These are phyloP conservation scores for Chaetomium tenue DNA, from an alignment of 495 filamentous ascomycete species.

Conservation along the genomic window DNA sequence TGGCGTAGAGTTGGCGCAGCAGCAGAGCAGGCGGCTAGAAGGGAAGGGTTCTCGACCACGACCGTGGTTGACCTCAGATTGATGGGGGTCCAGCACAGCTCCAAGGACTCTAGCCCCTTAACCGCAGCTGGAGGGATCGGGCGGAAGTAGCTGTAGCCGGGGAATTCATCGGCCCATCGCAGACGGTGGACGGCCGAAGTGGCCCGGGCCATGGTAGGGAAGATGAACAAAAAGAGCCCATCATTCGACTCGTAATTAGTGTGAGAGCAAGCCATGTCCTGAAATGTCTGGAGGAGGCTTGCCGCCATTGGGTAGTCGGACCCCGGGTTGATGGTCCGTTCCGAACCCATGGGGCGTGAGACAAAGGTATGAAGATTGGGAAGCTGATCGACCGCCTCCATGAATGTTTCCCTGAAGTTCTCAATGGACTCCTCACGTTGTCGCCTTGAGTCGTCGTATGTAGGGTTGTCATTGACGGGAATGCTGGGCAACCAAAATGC, in stretches of 20 bases:
- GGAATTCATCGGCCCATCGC: slow-evolving; percentile 17
- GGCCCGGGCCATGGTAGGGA: slow-evolving; percentile 17
- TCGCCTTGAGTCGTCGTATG: not conserved
- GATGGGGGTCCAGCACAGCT: not conserved
- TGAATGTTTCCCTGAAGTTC: not conserved
- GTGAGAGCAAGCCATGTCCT: no score
- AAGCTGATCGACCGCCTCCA: slow-evolving; percentile 15
- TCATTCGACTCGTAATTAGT: slow-evolving; percentile 7
- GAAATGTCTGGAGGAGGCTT: no score
- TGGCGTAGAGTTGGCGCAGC: slow-evolving; percentile 8
- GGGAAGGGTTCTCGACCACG: no score
- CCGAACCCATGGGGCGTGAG: slow-evolving; percentile 14
- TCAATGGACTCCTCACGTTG: not conserved
- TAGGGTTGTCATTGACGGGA: not conserved
- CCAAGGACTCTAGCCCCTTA: not conserved
- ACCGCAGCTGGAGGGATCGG: not conserved
- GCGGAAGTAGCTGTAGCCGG: slow-evolving; percentile 10
- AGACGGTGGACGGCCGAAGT: slow-evolving; percentile 10
- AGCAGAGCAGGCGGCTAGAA: not conserved
- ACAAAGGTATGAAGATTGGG: slow-evolving; percentile 20
- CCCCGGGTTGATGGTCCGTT: not conserved
- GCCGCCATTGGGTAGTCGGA: not conserved
- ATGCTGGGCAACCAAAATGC: slow-evolving; percentile 3
- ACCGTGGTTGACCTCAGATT: no score
- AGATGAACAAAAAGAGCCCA: slow-evolving; percentile 20